Evolutionary conservation across 1,139 yeast genomes (phyloP).

Genomic region (Kodamaea fungicola): DNA sequence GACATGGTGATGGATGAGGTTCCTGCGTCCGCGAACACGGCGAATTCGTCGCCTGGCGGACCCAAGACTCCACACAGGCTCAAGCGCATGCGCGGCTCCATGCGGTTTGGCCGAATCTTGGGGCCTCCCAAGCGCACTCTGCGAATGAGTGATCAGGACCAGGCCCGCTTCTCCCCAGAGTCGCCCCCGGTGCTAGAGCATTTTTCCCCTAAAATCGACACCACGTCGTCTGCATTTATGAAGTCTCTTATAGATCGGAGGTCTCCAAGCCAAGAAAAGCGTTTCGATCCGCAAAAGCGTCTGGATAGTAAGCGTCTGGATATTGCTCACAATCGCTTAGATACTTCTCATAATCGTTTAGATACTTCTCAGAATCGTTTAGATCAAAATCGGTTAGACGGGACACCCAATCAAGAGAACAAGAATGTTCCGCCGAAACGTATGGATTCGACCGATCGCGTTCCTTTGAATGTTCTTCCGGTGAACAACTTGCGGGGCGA

Average conservation of each 20-base stretch:
- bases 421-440: constrained; percentile 3
- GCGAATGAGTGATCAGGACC: constrained; percentile 15
- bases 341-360: no score
- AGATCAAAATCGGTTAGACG: no score
- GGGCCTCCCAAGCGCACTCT: constrained; percentile 42
- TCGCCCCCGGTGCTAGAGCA: constrained; percentile 13
- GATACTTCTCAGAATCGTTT: no score
- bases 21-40: constrained; percentile 5
- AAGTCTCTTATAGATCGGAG: constrained; percentile 7
- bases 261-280: constrained; percentile 3
- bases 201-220: constrained; percentile 14
- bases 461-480: constrained; percentile 7
- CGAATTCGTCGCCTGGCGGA: constrained; percentile 6
- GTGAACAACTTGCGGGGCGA: constrained; percentile 2
- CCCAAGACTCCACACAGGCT: neutral
- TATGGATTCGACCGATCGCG: constrained; percentile 4
- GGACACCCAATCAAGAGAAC: constrained; percentile 3
- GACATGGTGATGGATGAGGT: constrained; percentile 12
- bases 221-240: constrained; percentile 8
- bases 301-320: no score
- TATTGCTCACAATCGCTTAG: no score
- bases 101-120: constrained; percentile 33
- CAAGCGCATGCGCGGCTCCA: constrained; percentile 26
- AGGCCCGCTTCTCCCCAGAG: constrained; percentile 2
- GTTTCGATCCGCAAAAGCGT: no score